Evolutionary conservation across 1,284 basidiomycete genomes (phyloP).

Genomic region (Gymnopus androsaceus): DNA sequence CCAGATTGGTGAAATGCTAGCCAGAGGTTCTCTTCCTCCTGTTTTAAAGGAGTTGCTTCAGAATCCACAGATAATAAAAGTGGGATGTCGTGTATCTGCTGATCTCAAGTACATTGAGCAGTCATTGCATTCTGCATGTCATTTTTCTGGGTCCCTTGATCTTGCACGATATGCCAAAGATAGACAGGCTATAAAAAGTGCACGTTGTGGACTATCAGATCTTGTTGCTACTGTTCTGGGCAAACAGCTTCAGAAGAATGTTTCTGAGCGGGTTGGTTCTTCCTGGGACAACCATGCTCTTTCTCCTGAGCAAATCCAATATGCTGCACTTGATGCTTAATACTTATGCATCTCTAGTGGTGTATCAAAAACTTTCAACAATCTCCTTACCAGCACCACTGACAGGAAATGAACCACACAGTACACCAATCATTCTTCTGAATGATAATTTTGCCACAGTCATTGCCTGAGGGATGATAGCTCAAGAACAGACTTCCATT

Average conservation of each 20-base stretch:
- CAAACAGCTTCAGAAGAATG: slow-evolving; percentile 20
- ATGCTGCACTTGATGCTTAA: slow-evolving; percentile 29
- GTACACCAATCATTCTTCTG: no score
- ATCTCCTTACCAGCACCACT: slow-evolving; percentile 19
- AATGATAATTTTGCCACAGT: no score
- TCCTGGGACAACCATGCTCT: slow-evolving; percentile 20
- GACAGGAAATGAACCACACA: no score
- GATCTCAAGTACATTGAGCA: slow-evolving; percentile 24
- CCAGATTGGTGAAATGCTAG: neutral
- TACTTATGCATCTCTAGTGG: slow-evolving; percentile 18
- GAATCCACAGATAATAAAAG: slow-evolving; percentile 23
- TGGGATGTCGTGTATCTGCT: slow-evolving; percentile 19
- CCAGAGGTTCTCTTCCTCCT: neutral
- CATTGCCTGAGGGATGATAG: no score
- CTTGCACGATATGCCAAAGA: slow-evolving; percentile 8
- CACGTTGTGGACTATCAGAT: slow-evolving; percentile 21
- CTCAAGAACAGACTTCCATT: no score
- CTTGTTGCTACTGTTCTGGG: slow-evolving; percentile 20
- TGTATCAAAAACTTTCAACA: slow-evolving; percentile 17
- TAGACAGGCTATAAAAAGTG: neutral
- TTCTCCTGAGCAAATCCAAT: slow-evolving; percentile 19
- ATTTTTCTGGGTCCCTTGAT: slow-evolving; percentile 8
- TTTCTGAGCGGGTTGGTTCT: slow-evolving; percentile 18
- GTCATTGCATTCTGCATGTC: neutral
- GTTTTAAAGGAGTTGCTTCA: slow-evolving; percentile 13